Conservation (phyloP, 139 green algal genomes). For the Edaphochlamys debaryana region DNA sequence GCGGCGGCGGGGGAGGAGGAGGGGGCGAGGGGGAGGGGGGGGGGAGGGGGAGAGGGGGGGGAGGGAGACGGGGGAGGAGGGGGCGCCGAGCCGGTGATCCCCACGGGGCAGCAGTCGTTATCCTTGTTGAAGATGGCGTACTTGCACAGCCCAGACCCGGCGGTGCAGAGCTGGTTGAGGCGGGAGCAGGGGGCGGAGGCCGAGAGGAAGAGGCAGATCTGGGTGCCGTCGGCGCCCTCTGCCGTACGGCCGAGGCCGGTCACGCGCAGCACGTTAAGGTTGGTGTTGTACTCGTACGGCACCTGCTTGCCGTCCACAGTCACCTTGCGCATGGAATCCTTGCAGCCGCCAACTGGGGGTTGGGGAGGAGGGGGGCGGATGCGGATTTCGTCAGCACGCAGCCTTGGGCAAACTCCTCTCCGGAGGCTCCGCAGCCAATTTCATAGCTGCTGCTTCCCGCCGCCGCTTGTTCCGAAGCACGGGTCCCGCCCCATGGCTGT, state of each 20-base stretch:
- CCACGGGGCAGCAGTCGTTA: slow-evolving; percentile 36
- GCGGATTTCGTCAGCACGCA: too few relatives aligned
- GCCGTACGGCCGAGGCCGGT: neutral
- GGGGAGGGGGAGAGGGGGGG: neutral
- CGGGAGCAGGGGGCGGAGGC: neutral
- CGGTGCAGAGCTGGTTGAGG: slow-evolving; percentile 5
- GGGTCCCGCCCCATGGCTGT: too few relatives aligned
- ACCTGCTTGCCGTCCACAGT: slow-evolving; percentile 2
- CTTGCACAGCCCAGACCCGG: neutral
- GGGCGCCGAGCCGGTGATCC: neutral
- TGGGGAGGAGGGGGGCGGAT: neutral
- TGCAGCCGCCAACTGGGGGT: slow-evolving; percentile 13
- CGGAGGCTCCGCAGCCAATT: too few relatives aligned
- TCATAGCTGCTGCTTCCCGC: too few relatives aligned
- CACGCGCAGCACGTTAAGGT: slow-evolving; percentile 16
- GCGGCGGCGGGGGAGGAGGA: neutral
- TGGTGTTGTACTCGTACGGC: slow-evolving; percentile 39
- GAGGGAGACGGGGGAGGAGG: neutral
- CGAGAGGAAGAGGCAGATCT: slow-evolving; percentile 26
- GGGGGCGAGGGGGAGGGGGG: neutral
- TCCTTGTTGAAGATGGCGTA: slow-evolving; percentile 32
- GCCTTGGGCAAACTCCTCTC: too few relatives aligned
- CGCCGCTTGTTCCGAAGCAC: too few relatives aligned
- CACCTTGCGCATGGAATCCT: slow-evolving; percentile 9
- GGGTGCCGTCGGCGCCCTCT: slow-evolving; percentile 14